phyloP scores from a whole-genome alignment of 352 stramenopile species.

The Thalassiosira oceanica region DNA sequence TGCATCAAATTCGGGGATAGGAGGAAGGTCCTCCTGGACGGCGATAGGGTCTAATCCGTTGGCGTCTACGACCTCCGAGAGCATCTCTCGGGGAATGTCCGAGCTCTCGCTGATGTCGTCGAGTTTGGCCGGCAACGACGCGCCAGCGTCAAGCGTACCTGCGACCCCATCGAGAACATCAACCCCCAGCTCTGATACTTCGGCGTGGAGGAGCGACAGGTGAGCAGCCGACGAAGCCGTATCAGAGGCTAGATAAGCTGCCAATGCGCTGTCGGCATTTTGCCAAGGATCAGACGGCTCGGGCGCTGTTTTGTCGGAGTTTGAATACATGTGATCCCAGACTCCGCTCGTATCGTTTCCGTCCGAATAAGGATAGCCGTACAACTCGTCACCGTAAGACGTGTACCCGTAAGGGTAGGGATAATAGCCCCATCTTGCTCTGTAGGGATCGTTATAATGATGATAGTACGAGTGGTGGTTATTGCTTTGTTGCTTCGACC shows the following conservation, averaged over 20 bases:
- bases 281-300: too few relatives aligned
- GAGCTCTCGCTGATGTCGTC: conserved; percentile 20
- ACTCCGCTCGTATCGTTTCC: too few relatives aligned
- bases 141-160: conserved; percentile 18
- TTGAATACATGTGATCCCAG: too few relatives aligned
- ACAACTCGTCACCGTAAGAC: too few relatives aligned
- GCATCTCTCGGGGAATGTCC: not conserved
- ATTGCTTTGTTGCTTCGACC: not conserved
- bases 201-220: conserved; percentile 9
- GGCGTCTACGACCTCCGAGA: conserved; percentile 10
- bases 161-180: conserved; percentile 10
- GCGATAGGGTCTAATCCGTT: not conserved
- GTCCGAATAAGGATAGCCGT: too few relatives aligned
- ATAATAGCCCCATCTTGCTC: too few relatives aligned
- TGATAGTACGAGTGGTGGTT: conserved; percentile 10
- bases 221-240: too few relatives aligned
- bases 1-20: conserved; percentile 15
- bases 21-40: conserved; percentile 1
- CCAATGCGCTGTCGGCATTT: too few relatives aligned
- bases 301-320: too few relatives aligned
- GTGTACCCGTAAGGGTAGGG: too few relatives aligned
- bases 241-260: too few relatives aligned
- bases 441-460: conserved; percentile 14
- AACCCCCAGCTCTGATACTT: conserved; percentile 17
- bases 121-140: conserved; percentile 9